Evolutionary conservation across 805 yeast genomes (phyloP).

Genomic region (Monosporozyma aquatica): DNA sequence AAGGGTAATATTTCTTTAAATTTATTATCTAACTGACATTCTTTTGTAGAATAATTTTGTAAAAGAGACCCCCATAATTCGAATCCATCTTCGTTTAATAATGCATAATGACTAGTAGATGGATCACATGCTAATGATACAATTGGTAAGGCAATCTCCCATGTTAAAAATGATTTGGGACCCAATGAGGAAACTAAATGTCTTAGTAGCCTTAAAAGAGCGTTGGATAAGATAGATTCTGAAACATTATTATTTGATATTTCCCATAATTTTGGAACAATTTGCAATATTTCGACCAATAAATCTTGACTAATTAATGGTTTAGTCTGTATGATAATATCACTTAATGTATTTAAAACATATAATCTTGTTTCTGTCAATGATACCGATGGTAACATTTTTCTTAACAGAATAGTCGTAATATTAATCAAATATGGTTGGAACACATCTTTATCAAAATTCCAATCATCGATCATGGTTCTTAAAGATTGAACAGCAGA

Average conservation of each 20-base stretch:
- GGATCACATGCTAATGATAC: slow-evolving; percentile 55
- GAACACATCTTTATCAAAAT: slow-evolving; percentile 61
- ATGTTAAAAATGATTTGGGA: slow-evolving; percentile 39
- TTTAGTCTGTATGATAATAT: slow-evolving; percentile 53
- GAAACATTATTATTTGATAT: slow-evolving; percentile 32
- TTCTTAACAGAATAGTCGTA: slow-evolving; percentile 39
- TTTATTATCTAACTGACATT: slow-evolving; percentile 26
- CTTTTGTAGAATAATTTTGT: slow-evolving; percentile 45
- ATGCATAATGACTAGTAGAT: slow-evolving; percentile 42
- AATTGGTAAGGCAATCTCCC: slow-evolving; percentile 55
- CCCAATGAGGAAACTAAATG: slow-evolving; percentile 50
- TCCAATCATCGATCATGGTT: slow-evolving; percentile 75
- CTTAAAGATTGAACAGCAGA: slow-evolving; percentile 65
- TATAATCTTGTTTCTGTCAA: slow-evolving; percentile 71
- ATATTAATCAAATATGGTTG: slow-evolving; percentile 52
- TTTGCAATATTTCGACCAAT: slow-evolving; percentile 40
- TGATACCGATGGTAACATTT: slow-evolving; percentile 41
- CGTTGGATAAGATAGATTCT: slow-evolving; percentile 38
- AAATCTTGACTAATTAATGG: slow-evolving; percentile 48
- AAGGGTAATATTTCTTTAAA: slow-evolving; percentile 42
- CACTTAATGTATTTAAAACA: slow-evolving; percentile 57
- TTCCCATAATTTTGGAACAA: slow-evolving; percentile 78
- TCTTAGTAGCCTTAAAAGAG: slow-evolving; percentile 47
- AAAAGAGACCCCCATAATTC: slow-evolving; percentile 72
- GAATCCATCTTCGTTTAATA: slow-evolving; percentile 76